These are phyloP conservation scores for Hypoxylon sp. DNA, from an alignment of 2,329 filamentous ascomycete species.

Conservation along the genomic window DNA sequence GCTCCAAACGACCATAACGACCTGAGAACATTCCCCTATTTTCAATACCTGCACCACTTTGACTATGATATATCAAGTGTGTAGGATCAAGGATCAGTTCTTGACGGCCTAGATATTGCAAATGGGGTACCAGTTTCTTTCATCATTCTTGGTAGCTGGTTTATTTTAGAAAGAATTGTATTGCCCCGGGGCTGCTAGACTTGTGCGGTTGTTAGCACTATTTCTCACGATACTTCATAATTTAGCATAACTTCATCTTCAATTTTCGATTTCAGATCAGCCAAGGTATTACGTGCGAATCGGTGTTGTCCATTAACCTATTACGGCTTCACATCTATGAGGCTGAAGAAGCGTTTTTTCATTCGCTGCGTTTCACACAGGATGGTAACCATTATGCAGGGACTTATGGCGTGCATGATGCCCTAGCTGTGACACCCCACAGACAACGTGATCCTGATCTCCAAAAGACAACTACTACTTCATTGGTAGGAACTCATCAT, in stretches of 20 bases:
- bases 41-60: background rate
- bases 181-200: conserved; percentile 38
- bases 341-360: conserved; percentile 15
- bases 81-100: conserved; percentile 3
- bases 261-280: background rate
- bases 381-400: conserved; percentile 28
- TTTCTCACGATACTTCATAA: conserved; percentile 10
- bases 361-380: conserved; percentile 30
- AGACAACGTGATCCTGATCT: conserved; percentile 15
- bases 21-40: background rate
- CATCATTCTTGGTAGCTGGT: conserved; percentile 3
- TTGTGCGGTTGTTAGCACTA: conserved; percentile 13
- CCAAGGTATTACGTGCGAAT: background rate
- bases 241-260: conserved; percentile 6
- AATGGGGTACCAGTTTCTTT: conserved; percentile 7
- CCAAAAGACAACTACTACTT: conserved; percentile 8
- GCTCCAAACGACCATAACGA: background rate
- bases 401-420: conserved; percentile 20
- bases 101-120: conserved; percentile 4
- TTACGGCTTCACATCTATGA: conserved; percentile 1
- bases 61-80: conserved; percentile 5
- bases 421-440: conserved; percentile 26
- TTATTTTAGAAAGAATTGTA: conserved; percentile 25
- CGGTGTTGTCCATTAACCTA: background rate
- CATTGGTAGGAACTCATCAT: conserved; percentile 10